These are phyloP conservation scores for Thuja plicata DNA, from an alignment of 83 land plant species.

Conservation along the genomic window DNA sequence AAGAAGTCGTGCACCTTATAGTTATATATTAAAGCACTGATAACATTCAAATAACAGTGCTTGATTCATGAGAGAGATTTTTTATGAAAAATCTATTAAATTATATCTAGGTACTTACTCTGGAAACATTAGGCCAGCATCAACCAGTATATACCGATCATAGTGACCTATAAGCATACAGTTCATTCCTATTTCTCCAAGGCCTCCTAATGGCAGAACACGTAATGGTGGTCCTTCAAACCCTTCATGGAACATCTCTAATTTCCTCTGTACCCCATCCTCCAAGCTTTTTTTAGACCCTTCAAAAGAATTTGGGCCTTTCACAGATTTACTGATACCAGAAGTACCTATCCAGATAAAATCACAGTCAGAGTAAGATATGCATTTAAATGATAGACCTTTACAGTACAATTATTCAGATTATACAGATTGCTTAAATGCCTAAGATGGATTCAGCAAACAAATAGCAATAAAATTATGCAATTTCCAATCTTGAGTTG, in stretches of 20 bases:
- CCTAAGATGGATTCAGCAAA: not conserved
- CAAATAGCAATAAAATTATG: not conserved
- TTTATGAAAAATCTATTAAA: not conserved
- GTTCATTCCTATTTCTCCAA: slow-evolving; percentile 65
- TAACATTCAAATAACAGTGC: not conserved
- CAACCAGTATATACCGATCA: slow-evolving; percentile 61
- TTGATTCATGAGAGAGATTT: not conserved
- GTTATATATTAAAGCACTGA: not conserved
- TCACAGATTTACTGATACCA: not conserved
- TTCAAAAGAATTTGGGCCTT: slow-evolving; percentile 17
- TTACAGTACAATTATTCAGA: not conserved
- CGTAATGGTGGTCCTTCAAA: slow-evolving; percentile 52
- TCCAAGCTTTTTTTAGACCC: slow-evolving; percentile 44
- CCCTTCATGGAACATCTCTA: slow-evolving; percentile 49
- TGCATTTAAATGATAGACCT: not conserved
- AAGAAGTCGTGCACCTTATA: no score
- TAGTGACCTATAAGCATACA: slow-evolving; percentile 65
- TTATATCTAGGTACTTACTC: slow-evolving; percentile 39
- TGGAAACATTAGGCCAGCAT: slow-evolving; percentile 66
- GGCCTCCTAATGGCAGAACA: slow-evolving; percentile 52
- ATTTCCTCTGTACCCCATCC: slow-evolving; percentile 42
- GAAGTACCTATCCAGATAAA: slow-evolving; percentile 1
- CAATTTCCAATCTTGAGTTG: not conserved
- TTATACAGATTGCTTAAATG: not conserved
- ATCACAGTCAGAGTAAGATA: not conserved